These are phyloP conservation scores for Suhomyces bolitotheri DNA, from an alignment of 1,139 yeast species.

Conservation along the genomic window DNA sequence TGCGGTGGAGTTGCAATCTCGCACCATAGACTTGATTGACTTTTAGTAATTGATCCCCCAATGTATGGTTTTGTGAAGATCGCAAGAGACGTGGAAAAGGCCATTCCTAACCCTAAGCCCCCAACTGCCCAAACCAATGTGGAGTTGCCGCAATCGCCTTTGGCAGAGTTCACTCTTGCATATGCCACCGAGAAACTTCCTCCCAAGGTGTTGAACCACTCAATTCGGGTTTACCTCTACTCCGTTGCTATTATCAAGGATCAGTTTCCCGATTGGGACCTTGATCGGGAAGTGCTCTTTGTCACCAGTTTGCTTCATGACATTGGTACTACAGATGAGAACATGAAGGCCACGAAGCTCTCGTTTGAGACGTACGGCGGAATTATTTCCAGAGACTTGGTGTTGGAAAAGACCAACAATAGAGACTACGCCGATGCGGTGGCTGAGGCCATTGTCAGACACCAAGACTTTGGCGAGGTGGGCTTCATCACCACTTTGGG, in stretches of 20 bases:
- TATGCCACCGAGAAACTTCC: conserved; percentile 32
- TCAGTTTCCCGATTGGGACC: conserved; percentile 38
- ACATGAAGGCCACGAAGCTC: conserved; percentile 37
- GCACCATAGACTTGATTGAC: too few relatives aligned
- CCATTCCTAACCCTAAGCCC: conserved; percentile 27
- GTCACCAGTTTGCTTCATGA: conserved; percentile 39
- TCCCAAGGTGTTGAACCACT: conserved; percentile 30
- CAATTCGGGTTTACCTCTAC: conserved; percentile 36
- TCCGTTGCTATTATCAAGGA: conserved; percentile 36
- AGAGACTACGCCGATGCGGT: conserved; percentile 40
- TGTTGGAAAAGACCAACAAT: conserved; percentile 25
- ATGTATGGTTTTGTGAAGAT: conserved; percentile 35
- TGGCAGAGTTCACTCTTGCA: conserved; percentile 23
- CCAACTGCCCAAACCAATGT: conserved; percentile 29
- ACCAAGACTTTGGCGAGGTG: conserved; percentile 38
- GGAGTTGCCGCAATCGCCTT: conserved; percentile 24
- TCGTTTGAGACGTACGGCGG: conserved; percentile 45
- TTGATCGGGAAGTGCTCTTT: conserved; percentile 32
- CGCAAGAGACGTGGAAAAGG: conserved; percentile 30
- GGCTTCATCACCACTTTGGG: conserved; percentile 42
- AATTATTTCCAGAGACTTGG: conserved; percentile 31
- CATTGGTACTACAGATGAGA: conserved; percentile 38
- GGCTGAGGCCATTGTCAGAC: conserved; percentile 40
- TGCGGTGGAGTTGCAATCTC: too few relatives aligned
- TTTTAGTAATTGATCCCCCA: too few relatives aligned